Evolutionary conservation across 2,329 filamentous ascomycete genomes (phyloP), one percentile per base, ranked within the genome.

Genomic region (Dactylella cylindrospora): DNA sequence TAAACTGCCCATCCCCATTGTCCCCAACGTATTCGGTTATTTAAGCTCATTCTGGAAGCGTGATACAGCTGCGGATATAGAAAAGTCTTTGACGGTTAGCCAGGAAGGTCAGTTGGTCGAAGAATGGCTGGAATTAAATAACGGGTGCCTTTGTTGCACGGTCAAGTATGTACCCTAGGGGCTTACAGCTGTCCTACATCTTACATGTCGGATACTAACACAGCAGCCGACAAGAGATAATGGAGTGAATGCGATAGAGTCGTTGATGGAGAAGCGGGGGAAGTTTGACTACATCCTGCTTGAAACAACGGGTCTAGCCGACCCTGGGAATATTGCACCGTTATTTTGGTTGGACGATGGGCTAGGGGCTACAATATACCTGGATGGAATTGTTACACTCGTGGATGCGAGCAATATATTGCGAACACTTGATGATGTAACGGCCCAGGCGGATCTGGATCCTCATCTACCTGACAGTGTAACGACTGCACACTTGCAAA

Each of bases 341-440:
- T 76, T 97, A 10, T 98, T 98, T 75, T 98, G 93, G 93, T 85
- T 98, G 20, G 93, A 98, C 69, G 91, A 97, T 67, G 93, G 90
- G 0, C 80, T 98, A 2, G 91, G 90, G 5, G 95, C 90, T 73
- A 90, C 86, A 29, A 96, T 98, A 69, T 98, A 95, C 72, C 81
- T 98, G 0, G 93, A 98, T 70, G 93, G 93, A 1, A 95, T 98
- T 53, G 90, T 97, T 39, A 97, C 93, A 0, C 77, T 98, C 1
- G 88, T 98, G 15, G 93, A 98, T 72, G 91, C 90, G 25, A 94
- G 93, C 75, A 96, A 97, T 69, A 86, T 98, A 17, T 73, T 94
- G 3, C 83, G 80, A 65, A 88, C 83, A 68, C 79, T 98, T 1
- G 88, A 96, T 65, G 88, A 95, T 52, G 66, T 61, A 62, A 75